These are phyloP conservation scores for Colletotrichum paranaense DNA, from an alignment of 2,329 filamentous ascomycete genomes.

Conservation along the genomic window DNA sequence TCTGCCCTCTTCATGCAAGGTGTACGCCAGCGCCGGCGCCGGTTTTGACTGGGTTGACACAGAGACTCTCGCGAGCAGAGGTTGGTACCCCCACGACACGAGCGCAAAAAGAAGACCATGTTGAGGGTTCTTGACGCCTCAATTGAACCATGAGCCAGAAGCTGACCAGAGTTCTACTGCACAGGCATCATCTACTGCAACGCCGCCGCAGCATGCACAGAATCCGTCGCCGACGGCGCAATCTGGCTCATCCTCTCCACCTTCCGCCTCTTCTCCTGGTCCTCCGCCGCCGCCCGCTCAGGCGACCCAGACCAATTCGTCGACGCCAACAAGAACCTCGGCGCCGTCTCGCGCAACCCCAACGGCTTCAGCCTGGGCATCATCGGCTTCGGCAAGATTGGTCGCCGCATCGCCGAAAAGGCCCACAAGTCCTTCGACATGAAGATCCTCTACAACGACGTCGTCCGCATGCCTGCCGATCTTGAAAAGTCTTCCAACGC, in stretches of 20 bases:
- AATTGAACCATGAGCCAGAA: too few species aligned
- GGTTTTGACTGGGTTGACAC: conserved; percentile 34
- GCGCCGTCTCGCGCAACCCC: conserved; percentile 26
- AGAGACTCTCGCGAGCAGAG: conserved; percentile 23
- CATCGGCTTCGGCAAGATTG: conserved; percentile 71
- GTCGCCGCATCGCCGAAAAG: conserved; percentile 58
- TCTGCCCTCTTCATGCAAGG: conserved; percentile 29
- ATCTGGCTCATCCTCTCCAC: conserved; percentile 33
- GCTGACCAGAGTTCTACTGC: neutral
- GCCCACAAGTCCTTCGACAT: conserved; percentile 65
- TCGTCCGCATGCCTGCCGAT: conserved; percentile 48
- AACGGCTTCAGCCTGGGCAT: conserved; percentile 56
- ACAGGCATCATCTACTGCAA: conserved; percentile 30
- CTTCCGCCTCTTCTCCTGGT: conserved; percentile 35
- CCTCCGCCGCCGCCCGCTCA: conserved; percentile 25
- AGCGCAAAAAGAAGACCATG: neutral
- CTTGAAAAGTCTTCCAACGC: conserved; percentile 47
- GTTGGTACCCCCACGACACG: neutral
- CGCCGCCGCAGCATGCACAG: conserved; percentile 28
- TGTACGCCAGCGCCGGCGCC: conserved; percentile 30
- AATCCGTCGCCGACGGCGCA: conserved; percentile 34
- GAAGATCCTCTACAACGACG: conserved; percentile 69
- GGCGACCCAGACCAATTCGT: conserved; percentile 33
- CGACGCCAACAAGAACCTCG: conserved; percentile 34
- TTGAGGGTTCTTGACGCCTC: neutral